Base-by-base conservation (phyloP, 208 protist species). In the Blastocrithidia nonstop region DNA sequence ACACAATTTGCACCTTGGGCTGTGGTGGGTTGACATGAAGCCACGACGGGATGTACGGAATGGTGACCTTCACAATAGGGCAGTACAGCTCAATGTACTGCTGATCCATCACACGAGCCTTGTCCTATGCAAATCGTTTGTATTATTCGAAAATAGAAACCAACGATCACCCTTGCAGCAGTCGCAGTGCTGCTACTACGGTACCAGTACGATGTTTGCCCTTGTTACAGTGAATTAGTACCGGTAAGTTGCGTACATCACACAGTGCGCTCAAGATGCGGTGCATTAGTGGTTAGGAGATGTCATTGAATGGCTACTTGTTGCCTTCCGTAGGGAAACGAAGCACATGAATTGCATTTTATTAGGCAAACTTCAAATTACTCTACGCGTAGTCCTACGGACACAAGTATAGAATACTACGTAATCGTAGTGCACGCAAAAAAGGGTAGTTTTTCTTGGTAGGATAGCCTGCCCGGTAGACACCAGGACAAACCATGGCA, bases 191-290 rank as follows among this genome's bases (percentile, higher is more conserved):
- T 1, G 77, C 90, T n/a, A 94, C 91, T 0, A 98, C 66, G 15
- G 89, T 94, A 22, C 95, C 95, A 11, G 95, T 98, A 37, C 95
- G 65, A 50, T 98, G 95, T 62, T 97, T 95, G 6, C 88, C 88
- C 57, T 98, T 98, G 54, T 98, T 97, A 65, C 96, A 98, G 63
- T 98, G 95, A 40, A 98, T 98, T 8, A 98, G 63, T 33, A 98
- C 50, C 4, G 96, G 96, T 42, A 97, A 88, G 57, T 96, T 93
- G 47, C 93, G 77, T 0, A 72, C 74, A 53, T 98, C 95, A 21
- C 71, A 57, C 37, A 95, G 52, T 21, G 75, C 50, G 8, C 49
- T 54, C 2, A 95, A 61, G 21, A 91, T 89, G 40, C 71, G 80
- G 54, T 91, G 73, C 65, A 95, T 88, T 6, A 94, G 66, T 7